Base-by-base conservation (phyloP, 495 filamentous ascomycete species). In the Hypomontagnella monticulosa region DNA sequence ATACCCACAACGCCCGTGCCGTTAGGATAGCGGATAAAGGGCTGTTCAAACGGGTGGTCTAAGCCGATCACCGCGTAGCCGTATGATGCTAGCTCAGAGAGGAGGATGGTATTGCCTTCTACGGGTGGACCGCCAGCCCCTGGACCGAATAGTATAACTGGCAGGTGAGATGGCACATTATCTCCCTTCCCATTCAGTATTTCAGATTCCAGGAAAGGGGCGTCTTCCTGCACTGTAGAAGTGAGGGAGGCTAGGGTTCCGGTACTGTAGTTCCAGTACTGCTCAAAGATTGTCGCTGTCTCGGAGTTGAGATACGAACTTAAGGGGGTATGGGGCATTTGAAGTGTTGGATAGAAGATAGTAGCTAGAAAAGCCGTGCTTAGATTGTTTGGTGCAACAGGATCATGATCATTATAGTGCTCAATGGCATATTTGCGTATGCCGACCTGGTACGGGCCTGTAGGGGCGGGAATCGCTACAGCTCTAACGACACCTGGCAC, bases 41-140 rank as follows among this genome's bases (percentile, higher is more conserved):
- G 46, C 16, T 79, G 71, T 53, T 85, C 83, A 50, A 80, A 82
- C 0, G 83, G 74, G 38, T 80, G 76, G 53, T 87, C 84, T 16
- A 86, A 56, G 9, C 77, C 74, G 1, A 81, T 66, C 15, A 87
- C 81, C 23, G 76, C 73, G 60, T 78, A 83, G 19, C 83, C 83
- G 15, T 75, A 58, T 49, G 81, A 83, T 2, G 83, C 81, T 12
- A 85, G 72, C 38, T 75, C 76, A 47, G 79, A 74, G 30, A 76
- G 72, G 20, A 81, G 46, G 43, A 74, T 72, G 5, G 70, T 79
- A 65, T 82, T 66, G 2, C 60, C 70, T 12, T 63, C 55, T 30
- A 62, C 59, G 0, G 67, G 67, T 1, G 83, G 53, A 70, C 56
- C 70, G 19, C 56, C 70, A 6, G 48, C 70, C 9, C 70, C 70